Conservation (phyloP, 371 early-diverging fungal genomes). For the Rhizomucor miehei region DNA sequence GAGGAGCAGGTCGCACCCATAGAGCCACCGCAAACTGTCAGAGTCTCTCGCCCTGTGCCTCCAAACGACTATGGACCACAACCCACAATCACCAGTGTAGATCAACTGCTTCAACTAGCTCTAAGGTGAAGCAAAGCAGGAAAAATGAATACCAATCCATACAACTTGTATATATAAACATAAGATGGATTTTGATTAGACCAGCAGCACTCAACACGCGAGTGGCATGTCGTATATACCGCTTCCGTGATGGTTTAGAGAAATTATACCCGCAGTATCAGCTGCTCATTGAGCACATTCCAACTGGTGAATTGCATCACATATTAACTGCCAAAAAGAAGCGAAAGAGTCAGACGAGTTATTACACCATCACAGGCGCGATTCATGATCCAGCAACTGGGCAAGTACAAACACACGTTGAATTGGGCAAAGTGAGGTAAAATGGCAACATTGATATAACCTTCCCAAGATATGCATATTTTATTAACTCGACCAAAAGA, state of each 20-base stretch:
- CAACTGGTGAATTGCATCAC: slow-evolving; percentile 37
- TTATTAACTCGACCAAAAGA: slow-evolving; percentile 18
- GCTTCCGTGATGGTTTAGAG: slow-evolving; percentile 68
- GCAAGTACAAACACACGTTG: slow-evolving; percentile 13
- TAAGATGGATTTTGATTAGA: slow-evolving; percentile 34
- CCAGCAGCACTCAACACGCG: slow-evolving; percentile 74
- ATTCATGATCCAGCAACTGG: slow-evolving; percentile 6
- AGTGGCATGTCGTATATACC: slow-evolving; percentile 73
- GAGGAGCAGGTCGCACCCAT: slow-evolving; percentile 11
- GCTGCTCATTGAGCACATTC: slow-evolving; percentile 68
- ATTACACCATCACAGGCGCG: slow-evolving; percentile 67
- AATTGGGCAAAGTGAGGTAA: slow-evolving; percentile 65
- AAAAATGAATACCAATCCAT: not conserved
- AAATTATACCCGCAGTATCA: slow-evolving; percentile 74
- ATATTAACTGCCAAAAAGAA: slow-evolving; percentile 71
- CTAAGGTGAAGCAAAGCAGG: slow-evolving; percentile 23
- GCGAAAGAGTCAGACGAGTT: slow-evolving; percentile 66
- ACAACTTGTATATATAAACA: not conserved
- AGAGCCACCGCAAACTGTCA: slow-evolving; percentile 23
- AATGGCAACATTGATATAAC: not conserved
- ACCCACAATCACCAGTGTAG: slow-evolving; percentile 19
- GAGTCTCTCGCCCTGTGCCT: slow-evolving; percentile 37
- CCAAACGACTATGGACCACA: slow-evolving; percentile 34
- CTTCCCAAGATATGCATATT: not conserved
- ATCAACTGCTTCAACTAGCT: slow-evolving; percentile 34